Conservation (phyloP, 2,329 filamentous ascomycete species). For the Aspergillus sp. region DNA sequence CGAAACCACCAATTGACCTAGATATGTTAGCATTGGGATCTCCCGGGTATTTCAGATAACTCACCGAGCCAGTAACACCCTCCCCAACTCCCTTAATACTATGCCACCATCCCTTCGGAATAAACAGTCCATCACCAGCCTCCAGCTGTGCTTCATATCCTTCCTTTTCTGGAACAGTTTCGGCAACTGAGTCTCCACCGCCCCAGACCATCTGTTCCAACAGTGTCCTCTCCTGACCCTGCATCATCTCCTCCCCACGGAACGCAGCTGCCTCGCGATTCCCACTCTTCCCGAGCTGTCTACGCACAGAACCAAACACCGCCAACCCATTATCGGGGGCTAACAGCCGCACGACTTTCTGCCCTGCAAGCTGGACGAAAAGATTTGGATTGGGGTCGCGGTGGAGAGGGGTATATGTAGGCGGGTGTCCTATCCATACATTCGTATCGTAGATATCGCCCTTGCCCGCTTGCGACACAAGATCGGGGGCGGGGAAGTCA, state of each 20-base stretch:
- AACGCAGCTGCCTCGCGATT: conserved; percentile 45
- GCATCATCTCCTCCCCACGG: conserved; percentile 87
- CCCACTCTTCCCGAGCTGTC: conserved; percentile 29
- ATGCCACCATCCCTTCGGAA: conserved; percentile 85
- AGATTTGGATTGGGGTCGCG: conserved; percentile 91
- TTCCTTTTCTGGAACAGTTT: conserved; percentile 17
- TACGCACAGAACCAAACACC: conserved; percentile 57
- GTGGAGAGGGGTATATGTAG: conserved; percentile 86
- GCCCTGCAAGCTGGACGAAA: conserved; percentile 74
- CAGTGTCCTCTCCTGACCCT: conserved; percentile 62
- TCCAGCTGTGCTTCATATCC: conserved; percentile 53
- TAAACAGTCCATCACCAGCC: conserved; percentile 69
- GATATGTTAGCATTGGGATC: conserved; percentile 7
- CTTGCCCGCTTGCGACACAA: conserved; percentile 61
- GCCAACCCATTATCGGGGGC: conserved; percentile 57
- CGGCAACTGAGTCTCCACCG: conserved; percentile 14
- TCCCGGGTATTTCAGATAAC: conserved; percentile 15
- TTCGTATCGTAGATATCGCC: conserved; percentile 85
- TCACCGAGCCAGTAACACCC: conserved; percentile 55
- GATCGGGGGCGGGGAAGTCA: conserved; percentile 64
- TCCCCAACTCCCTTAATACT: conserved; percentile 63
- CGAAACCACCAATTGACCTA: conserved; percentile 78
- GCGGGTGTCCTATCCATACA: conserved; percentile 81
- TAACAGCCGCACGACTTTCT: conserved; percentile 70
- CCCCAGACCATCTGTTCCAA: conserved; percentile 71